Evolutionary conservation across 495 filamentous ascomycete species (phyloP), one percentile per base, ranked within the genome.

Genomic region (Clavariopsis aquatica): DNA sequence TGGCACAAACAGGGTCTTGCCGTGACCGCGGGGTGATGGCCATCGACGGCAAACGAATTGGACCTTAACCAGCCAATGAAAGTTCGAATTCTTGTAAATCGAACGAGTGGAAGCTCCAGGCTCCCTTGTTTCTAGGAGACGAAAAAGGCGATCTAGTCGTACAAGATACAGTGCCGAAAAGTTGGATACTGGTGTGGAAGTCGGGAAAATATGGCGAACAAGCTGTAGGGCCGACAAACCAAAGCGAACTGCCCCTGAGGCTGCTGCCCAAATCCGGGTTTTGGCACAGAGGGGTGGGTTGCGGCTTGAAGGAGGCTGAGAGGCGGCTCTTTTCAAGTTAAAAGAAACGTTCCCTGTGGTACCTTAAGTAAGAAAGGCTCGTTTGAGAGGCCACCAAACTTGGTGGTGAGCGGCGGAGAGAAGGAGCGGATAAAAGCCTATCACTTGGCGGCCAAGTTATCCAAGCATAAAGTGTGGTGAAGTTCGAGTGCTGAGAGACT

Each of bases 341-440:
- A 45, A 3, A 28, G 15, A 34, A 20, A 49, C 38, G 56, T 49
- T 23, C 19, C 19, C 17, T 20, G 49, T 22, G 13, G 41, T 31
- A 57, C 27, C 61, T 64, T 64, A 64, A 57, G 61, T 64, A 64
- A 38, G 43, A 51, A 27, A 12, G 26, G 49, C 52, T 36, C 9
- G 1, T 38, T 22, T 6, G 15, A 45, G 52, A 27, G 27, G 26
- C 61, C 61, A 52, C 24, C 51, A 61, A 12, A 41, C 2, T 19
- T 26, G 49, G 9, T 57, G 19, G 53, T 22, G 51, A 49, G 45
- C 43, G 51, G 61, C 61, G 61, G 61, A 31, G 23, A 49, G 26
- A 56, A 22, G 61, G 61, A 51, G 52, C 61, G 61, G 61, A 22
- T 64, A 64, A 64, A 64, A 46, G 61, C 22, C 20, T 20, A 57